Base-by-base conservation (phyloP, 495 filamentous ascomycete genomes). In the Daldinia decipiens region DNA sequence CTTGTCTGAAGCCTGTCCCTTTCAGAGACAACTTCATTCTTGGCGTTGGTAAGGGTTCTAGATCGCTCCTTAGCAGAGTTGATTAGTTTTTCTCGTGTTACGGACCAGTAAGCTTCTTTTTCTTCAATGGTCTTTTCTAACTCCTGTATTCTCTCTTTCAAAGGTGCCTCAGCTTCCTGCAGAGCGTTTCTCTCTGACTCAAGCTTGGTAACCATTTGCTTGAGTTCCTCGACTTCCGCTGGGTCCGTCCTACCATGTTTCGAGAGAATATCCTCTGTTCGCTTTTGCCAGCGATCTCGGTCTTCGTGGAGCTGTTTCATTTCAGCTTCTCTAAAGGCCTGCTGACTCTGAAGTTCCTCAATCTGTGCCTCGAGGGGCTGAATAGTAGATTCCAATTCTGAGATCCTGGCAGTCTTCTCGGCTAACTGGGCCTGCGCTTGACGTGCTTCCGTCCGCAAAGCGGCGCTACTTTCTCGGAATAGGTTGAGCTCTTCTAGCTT, bases 171-270 rank as follows among this genome's bases (percentile, higher is more conserved):
- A 21, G 85, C 84, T 52, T 85, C 77, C 43, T 87, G 79, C 27
- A 91, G 82, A 31, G 89, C 80, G 74, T 94, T 91, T 1, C 90
- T 88, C 76, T 98, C 94, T 12, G 82, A 82, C 75, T 93, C 84
- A 15, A 97, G 80, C 5, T 77, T 80, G 24, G 86, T 79, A 31
- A 89, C 80, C 1, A 79, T 81, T 71, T 89, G 87, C 77, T 94
- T 97, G 60, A 98, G 82, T 65, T 87, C 87, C 73, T 98, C 93
- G 64, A 97, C 86, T 72, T 97, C 94, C 1, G 91, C 92, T 15
- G 95, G 95, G 75, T 99, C 95, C 27, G 96, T 89, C 55, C 95
- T 92, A 69, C 97, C 94, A 76, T 98, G 97, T 73, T 97, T 98
- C 68, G 93, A 92, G 21, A 99, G 87, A 55, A 98, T 97, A 63